phyloP scores from a whole-genome alignment of 1,284 basidiomycete species.

The Ganoderma resinaceum region DNA sequence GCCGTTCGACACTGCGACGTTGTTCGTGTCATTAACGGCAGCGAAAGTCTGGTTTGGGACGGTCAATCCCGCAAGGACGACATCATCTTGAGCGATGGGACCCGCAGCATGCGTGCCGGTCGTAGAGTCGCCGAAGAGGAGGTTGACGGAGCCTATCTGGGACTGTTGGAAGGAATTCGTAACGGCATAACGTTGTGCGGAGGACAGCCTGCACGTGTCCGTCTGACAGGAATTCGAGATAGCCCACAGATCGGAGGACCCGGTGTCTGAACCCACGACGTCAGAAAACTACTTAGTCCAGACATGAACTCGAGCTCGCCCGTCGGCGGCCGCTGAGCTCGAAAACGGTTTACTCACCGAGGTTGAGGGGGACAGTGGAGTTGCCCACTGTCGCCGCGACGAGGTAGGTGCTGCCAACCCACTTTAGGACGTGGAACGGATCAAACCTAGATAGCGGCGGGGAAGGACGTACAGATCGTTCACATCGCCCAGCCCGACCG shows the following conservation, averaged over 20 bases:
- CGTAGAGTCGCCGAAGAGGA: slow-evolving; percentile 46
- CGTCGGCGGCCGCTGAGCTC: neutral
- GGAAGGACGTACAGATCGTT: slow-evolving; percentile 36
- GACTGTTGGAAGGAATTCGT: slow-evolving; percentile 33
- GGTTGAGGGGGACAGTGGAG: slow-evolving; percentile 38
- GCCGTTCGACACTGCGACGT: slow-evolving; percentile 43
- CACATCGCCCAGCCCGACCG: slow-evolving; percentile 37
- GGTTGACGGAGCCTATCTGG: slow-evolving; percentile 39
- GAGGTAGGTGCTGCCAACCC: slow-evolving; percentile 36
- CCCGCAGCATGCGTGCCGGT: slow-evolving; percentile 46
- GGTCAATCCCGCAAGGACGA: slow-evolving; percentile 45
- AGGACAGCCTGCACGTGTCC: slow-evolving; percentile 31
- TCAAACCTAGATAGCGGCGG: slow-evolving; percentile 2
- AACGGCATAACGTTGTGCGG: slow-evolving; percentile 32
- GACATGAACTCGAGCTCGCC: neutral
- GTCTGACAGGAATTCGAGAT: slow-evolving; percentile 39
- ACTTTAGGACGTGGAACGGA: neutral
- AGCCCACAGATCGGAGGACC: slow-evolving; percentile 43
- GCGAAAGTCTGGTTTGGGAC: slow-evolving; percentile 44
- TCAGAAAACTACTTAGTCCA: neutral
- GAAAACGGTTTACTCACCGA: slow-evolving; percentile 32
- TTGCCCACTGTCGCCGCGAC: slow-evolving; percentile 38
- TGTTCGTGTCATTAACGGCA: slow-evolving; percentile 45
- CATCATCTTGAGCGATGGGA: slow-evolving; percentile 44
- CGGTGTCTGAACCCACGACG: slow-evolving; percentile 34